phyloP scores from a whole-genome alignment of 495 filamentous ascomycete species.

The Hypoxylon fragiforme region DNA sequence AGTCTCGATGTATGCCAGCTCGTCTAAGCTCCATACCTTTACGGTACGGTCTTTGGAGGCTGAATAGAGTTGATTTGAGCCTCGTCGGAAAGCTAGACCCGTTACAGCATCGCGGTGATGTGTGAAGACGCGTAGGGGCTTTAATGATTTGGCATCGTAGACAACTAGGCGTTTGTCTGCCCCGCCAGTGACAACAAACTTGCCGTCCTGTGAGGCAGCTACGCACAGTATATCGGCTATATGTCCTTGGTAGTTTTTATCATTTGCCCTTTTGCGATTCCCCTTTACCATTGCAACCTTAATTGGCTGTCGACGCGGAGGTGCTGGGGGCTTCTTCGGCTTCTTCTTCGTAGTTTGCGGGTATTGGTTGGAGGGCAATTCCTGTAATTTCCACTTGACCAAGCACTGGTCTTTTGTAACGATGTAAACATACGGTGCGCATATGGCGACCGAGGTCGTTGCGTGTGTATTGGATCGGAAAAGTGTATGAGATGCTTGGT shows the following conservation, averaged over 20 bases:
- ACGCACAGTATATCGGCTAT: slow-evolving; percentile 75
- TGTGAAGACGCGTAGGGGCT: slow-evolving; percentile 78
- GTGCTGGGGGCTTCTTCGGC: slow-evolving; percentile 65
- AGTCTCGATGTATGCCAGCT: slow-evolving; percentile 89
- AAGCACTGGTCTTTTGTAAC: slow-evolving; percentile 82
- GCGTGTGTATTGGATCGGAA: slow-evolving; percentile 76
- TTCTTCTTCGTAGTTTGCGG: slow-evolving; percentile 56
- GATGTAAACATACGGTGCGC: slow-evolving; percentile 79
- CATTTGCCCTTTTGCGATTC: slow-evolving; percentile 62
- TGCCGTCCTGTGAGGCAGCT: slow-evolving; percentile 84
- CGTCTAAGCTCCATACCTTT: slow-evolving; percentile 76
- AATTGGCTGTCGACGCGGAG: slow-evolving; percentile 70
- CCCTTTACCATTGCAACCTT: slow-evolving; percentile 68
- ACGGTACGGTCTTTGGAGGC: slow-evolving; percentile 86
- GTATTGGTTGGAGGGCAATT: slow-evolving; percentile 57
- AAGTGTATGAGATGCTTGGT: slow-evolving; percentile 62
- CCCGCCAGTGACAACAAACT: slow-evolving; percentile 88
- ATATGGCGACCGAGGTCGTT: slow-evolving; percentile 78
- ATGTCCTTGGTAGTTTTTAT: slow-evolving; percentile 72
- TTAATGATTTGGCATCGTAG: slow-evolving; percentile 79
- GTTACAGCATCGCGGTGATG: slow-evolving; percentile 90
- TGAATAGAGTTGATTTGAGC: slow-evolving; percentile 91
- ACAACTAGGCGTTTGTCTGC: slow-evolving; percentile 79
- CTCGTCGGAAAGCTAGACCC: slow-evolving; percentile 78
- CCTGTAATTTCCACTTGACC: slow-evolving; percentile 82